Percentiles rank a stretch among this genome's conserved stretches.
phyloP scores from a whole-genome alignment of 441 rosid species.

The Aleurites moluccanus region DNA sequence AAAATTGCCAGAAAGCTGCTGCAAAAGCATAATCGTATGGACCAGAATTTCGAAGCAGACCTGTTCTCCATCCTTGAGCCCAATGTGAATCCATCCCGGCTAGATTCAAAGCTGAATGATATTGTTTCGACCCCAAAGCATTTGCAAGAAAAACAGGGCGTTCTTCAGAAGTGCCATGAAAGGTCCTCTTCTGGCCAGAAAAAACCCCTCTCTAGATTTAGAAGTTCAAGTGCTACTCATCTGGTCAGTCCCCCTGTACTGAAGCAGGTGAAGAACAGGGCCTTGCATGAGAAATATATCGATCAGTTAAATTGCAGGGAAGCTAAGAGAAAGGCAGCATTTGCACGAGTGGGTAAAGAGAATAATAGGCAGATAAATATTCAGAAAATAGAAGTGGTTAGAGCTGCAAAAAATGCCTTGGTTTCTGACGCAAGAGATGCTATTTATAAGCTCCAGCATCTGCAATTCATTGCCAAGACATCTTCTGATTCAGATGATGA shows the following conservation, averaged over 20 bases:
- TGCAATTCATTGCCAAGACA: slow-evolving; percentile 28
- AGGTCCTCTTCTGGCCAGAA: slow-evolving; percentile 40
- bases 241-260: slow-evolving; percentile 69
- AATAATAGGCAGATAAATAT: slow-evolving; percentile 27
- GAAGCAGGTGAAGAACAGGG: slow-evolving; percentile 70
- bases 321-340: slow-evolving; percentile 64
- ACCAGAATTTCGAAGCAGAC: slow-evolving; percentile 55
- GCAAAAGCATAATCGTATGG: slow-evolving; percentile 47
- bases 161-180: slow-evolving; percentile 41
- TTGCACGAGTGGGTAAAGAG: slow-evolving; percentile 40
- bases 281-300: slow-evolving; percentile 83
- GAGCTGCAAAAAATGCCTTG: slow-evolving; percentile 58
- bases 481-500: slow-evolving; percentile 37
- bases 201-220: slow-evolving; percentile 41
- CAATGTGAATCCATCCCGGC: slow-evolving; percentile 28
- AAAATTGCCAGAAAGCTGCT: slow-evolving; percentile 63
- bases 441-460: slow-evolving; percentile 49
- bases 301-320: slow-evolving; percentile 81
- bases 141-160: slow-evolving; percentile 36
- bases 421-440: slow-evolving; percentile 61
- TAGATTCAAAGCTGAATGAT: slow-evolving; percentile 23
- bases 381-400: slow-evolving; percentile 36
- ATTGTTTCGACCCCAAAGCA: slow-evolving; percentile 52
- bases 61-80: slow-evolving; percentile 80
- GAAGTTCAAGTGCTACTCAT: slow-evolving; percentile 22